Evolutionary conservation across 2,329 filamentous ascomycete species (phyloP).

Genomic region (Paecilomyces formosus): DNA sequence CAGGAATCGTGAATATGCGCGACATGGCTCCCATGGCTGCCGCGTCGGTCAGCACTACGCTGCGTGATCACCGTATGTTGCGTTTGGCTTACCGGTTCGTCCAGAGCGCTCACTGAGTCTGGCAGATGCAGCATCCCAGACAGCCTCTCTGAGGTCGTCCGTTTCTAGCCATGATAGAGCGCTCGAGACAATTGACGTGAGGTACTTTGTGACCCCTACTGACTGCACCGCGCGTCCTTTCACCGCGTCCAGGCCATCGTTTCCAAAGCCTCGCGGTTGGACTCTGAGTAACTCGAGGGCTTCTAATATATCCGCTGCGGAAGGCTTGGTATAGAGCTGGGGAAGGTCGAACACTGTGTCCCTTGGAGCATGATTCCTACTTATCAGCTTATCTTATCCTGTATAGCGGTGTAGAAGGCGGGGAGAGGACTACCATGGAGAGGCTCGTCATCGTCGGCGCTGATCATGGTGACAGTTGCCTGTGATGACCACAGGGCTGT

Average conservation of each 20-base stretch:
- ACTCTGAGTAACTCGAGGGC: constrained; percentile 61
- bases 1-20: constrained; percentile 53
- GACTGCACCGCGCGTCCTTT: constrained; percentile 28
- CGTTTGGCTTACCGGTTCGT: constrained; percentile 51
- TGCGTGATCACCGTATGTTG: constrained; percentile 3
- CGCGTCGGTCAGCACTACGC: constrained; percentile 8
- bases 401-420: constrained; percentile 10
- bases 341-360: constrained; percentile 63
- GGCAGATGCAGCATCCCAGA: constrained; percentile 70
- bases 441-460: constrained; percentile 26
- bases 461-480: constrained; percentile 23
- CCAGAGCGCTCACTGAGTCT: constrained; percentile 82
- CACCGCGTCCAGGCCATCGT: constrained; percentile 16
- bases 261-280: constrained; percentile 48
- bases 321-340: constrained; percentile 72
- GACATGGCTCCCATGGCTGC: constrained; percentile 56
- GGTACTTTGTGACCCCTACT: constrained; percentile 35
- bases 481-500: not conserved
- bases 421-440: constrained; percentile 26
- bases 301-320: constrained; percentile 54
- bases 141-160: constrained; percentile 34
- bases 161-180: constrained; percentile 38
- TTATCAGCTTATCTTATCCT: constrained; percentile 21
- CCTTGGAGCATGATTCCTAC: constrained; percentile 1
- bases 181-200: constrained; percentile 41